These are phyloP conservation scores for Termitomyces sp. DNA, from an alignment of 768 basidiomycete species.

Conservation along the genomic window DNA sequence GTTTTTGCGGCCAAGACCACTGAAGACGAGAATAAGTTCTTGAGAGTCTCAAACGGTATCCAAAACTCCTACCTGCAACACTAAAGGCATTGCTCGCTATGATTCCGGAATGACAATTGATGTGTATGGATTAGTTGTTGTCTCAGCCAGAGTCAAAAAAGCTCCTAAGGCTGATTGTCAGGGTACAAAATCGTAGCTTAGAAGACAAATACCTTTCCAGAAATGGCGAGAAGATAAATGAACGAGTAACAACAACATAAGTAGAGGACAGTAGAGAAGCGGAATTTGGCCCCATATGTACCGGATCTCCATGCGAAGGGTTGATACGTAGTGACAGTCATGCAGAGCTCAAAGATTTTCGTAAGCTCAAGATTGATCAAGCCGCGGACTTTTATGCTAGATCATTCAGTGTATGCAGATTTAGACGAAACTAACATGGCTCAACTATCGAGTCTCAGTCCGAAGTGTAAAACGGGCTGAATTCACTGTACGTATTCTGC, in stretches of 20 bases:
- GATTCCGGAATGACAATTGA: not conserved
- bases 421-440: slow-evolving; percentile 4
- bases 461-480: no score
- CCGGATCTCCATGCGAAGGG: slow-evolving; percentile 19
- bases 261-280: slow-evolving; percentile 23
- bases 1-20: not conserved
- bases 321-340: slow-evolving; percentile 24
- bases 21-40: not conserved
- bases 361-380: not conserved
- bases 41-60: not conserved
- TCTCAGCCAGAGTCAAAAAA: not conserved
- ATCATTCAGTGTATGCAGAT: slow-evolving; percentile 14
- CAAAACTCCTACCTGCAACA: not conserved
- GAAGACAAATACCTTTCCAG: slow-evolving; percentile 6
- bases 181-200: not conserved
- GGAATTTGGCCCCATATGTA: slow-evolving; percentile 23
- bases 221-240: slow-evolving; percentile 21
- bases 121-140: not conserved
- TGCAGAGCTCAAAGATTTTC: slow-evolving; percentile 14
- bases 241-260: slow-evolving; percentile 23
- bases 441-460: not conserved
- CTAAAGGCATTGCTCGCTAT: slow-evolving; percentile 1
- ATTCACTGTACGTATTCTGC: not conserved
- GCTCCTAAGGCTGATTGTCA: not conserved
- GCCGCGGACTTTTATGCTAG: slow-evolving; percentile 6